Percentiles rank a stretch among this genome's conserved stretches.
Evolutionary conservation across 805 yeast genomes (phyloP).

Genomic region (Phaffomyces thermotolerans): DNA sequence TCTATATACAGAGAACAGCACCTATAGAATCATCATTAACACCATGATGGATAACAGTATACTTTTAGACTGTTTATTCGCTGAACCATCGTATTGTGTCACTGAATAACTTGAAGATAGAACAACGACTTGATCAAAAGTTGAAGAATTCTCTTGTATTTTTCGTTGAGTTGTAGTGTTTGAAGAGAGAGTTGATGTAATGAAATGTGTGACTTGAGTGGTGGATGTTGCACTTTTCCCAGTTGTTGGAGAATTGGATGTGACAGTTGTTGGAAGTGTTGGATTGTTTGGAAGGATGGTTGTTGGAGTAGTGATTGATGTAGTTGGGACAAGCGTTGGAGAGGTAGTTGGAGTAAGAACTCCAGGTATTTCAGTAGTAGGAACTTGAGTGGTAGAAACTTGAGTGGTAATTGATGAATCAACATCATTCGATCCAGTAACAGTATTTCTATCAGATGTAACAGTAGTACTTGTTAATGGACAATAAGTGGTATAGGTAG

Average conservation of each 20-base stretch:
- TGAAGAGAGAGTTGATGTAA: not conserved
- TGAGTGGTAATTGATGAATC: not conserved
- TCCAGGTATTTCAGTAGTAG: not conserved
- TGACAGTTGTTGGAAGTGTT: slow-evolving; percentile 1
- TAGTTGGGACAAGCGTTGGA: slow-evolving; percentile 5
- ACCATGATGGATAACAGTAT: too few species aligned
- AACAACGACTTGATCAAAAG: not conserved
- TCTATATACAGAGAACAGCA: too few species aligned
- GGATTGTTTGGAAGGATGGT: slow-evolving; percentile 2
- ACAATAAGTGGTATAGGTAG: slow-evolving; percentile 35
- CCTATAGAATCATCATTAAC: too few species aligned
- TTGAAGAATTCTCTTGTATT: not conserved
- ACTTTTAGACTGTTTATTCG: too few species aligned
- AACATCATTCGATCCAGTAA: not conserved
- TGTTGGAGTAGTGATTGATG: slow-evolving; percentile 8
- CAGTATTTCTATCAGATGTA: not conserved
- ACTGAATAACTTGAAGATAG: not conserved
- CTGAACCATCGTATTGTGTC: too few species aligned
- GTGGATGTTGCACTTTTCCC: not conserved
- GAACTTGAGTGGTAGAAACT: not conserved
- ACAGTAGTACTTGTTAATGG: slow-evolving; percentile 10
- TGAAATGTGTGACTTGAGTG: not conserved
- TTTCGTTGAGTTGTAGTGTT: not conserved
- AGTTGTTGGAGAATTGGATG: not conserved
- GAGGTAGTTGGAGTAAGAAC: not conserved